Percentiles rank a stretch among this genome's conserved stretches.
These are phyloP conservation scores for Microthyrium microscopicum DNA, from an alignment of 2,329 filamentous ascomycete species.

Conservation along the genomic window DNA sequence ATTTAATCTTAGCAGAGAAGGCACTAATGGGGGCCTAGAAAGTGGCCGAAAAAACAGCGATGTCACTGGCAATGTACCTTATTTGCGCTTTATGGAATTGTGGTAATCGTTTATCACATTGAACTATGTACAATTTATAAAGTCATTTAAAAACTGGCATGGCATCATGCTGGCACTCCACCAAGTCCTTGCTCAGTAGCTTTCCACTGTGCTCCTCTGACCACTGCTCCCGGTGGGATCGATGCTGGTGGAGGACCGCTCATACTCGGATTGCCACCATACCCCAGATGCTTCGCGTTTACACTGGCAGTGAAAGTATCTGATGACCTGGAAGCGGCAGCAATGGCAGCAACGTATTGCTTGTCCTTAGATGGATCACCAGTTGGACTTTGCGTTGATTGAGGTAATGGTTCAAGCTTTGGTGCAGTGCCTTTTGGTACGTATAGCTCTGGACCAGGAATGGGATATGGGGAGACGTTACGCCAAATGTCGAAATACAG, in stretches of 20 bases:
- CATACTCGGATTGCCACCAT: slow-evolving; percentile 4
- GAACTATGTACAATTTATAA: too few species aligned
- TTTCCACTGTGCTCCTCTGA: slow-evolving; percentile 2
- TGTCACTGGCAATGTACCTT: too few species aligned
- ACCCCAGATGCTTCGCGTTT: slow-evolving; percentile 2
- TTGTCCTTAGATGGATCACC: slow-evolving; percentile 3
- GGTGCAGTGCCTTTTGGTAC: background rate
- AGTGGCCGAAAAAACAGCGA: too few species aligned
- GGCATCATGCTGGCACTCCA: too few species aligned
- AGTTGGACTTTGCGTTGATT: background rate
- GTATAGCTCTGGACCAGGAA: slow-evolving; percentile 16
- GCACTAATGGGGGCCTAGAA: too few species aligned
- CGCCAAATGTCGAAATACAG: slow-evolving; percentile 23
- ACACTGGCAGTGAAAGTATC: slow-evolving; percentile 1
- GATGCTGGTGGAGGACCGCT: slow-evolving; percentile 1
- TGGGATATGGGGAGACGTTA: slow-evolving; percentile 16
- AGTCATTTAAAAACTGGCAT: too few species aligned
- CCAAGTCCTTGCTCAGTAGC: slow-evolving; percentile 1
- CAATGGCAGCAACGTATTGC: slow-evolving; percentile 1
- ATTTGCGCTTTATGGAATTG: too few species aligned
- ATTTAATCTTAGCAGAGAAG: too few species aligned
- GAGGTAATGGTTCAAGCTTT: background rate
- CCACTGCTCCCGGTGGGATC: slow-evolving; percentile 1
- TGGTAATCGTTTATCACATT: too few species aligned
- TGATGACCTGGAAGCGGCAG: background rate